Base-by-base conservation (phyloP, 768 basidiomycete species). In the Kwoniella botswanensis region DNA sequence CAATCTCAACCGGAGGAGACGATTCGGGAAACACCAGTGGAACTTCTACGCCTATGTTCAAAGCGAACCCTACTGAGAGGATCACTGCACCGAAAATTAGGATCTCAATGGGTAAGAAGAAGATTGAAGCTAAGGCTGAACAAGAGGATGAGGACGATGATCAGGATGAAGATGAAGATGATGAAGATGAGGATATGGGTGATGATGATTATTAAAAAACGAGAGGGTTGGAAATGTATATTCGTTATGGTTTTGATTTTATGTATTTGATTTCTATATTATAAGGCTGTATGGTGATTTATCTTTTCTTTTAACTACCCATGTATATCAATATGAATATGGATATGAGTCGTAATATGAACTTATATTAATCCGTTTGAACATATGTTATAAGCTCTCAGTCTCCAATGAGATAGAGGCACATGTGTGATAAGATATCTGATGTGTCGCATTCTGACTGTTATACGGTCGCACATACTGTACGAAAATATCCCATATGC, bases 21-120 rank as follows among this genome's bases (percentile, higher is more conserved):
- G 74, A 59, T 18, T 67, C 67, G 12, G 63, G 65, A 17, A 71
- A 63, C 15, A 64, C 67, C 24, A 75, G 74, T 64, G 79, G 79
- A 35, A 74, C 74, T 17, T 68, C 67, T 43, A 80, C 79, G n/a
- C 79, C 79, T 2, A 80, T 80, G 77, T 78, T 72, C 67, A 78
- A 78, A 44, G 55, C 68, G 26, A 54, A 64, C 62, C 70, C 72
- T 21, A 65, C 73, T 22, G 83, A 83, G 41, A 70, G 72, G 57
- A 79, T 84, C 17, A 80, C 91, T 4, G 81, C 80, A 21, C 87
- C 88, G 35, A 89, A 92, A 83, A 93, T 97, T 84, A 97, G 98
- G 87, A 98, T 99, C 70, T 58, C 54, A 24, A 71, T 65, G 65
- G 60, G 71, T 5, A 71, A 67, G 61, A 63, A 71, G 44, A 71